These are phyloP conservation scores for Apiospora aurea DNA, from an alignment of 2,329 filamentous ascomycete genomes.

Conservation along the genomic window DNA sequence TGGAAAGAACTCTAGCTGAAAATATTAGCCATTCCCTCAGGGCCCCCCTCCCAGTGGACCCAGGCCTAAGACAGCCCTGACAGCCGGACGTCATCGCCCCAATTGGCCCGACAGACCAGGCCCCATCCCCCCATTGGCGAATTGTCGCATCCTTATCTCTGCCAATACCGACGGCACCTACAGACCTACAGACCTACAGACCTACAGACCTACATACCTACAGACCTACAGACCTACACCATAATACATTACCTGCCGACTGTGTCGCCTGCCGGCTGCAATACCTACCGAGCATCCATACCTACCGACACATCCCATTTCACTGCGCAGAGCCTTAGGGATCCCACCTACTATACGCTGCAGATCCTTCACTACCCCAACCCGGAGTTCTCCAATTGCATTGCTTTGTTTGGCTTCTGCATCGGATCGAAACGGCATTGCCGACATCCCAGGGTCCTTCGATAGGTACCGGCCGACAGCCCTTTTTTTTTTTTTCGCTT, in stretches of 20 bases:
- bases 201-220: not conserved
- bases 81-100: conserved; percentile 10
- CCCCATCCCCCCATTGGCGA: not conserved
- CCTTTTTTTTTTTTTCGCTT: no score
- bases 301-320: not conserved
- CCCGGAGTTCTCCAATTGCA: not conserved
- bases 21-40: not conserved
- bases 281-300: not conserved
- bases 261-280: not conserved
- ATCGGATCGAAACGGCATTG: not conserved
- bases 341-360: not conserved
- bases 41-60: conserved; percentile 2
- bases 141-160: conserved; percentile 6
- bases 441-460: not conserved
- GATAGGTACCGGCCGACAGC: not conserved
- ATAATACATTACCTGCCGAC: no score
- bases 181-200: not conserved
- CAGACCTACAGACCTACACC: not conserved
- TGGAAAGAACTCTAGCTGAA: not conserved
- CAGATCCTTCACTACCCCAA: not conserved
- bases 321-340: no score
- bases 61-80: not conserved
- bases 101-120: not conserved
- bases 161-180: not conserved
- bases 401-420: not conserved